A percentile compares a stretch with the other conserved stretches of the same genome.
These are phyloP conservation scores for Aspergillus steynii DNA, from an alignment of 495 filamentous ascomycete species.

Conservation along the genomic window DNA sequence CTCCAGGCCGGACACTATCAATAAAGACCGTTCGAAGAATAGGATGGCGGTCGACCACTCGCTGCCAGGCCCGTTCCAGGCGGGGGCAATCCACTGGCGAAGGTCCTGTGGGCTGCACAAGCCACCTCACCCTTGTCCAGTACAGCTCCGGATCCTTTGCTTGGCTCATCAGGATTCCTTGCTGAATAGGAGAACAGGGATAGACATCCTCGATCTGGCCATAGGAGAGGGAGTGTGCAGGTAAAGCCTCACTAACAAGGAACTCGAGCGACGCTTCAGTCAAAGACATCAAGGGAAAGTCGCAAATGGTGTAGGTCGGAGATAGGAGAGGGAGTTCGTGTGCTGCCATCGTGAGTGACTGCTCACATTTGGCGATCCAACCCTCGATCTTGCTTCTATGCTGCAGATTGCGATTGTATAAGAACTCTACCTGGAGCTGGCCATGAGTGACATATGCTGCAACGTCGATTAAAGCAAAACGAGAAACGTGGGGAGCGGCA, in stretches of 20 bases:
- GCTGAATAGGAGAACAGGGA: slow-evolving; percentile 24
- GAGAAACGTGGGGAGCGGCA: slow-evolving; percentile 45
- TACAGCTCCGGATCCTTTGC: neutral
- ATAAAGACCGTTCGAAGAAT: too few species aligned
- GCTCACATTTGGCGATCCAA: slow-evolving; percentile 55
- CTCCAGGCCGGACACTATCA: too few species aligned
- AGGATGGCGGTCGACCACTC: too few species aligned
- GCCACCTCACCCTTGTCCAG: too few species aligned
- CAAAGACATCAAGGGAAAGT: slow-evolving; percentile 48
- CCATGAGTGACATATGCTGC: slow-evolving; percentile 50
- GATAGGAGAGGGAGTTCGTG: slow-evolving; percentile 15
- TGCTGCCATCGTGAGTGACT: slow-evolving; percentile 47
- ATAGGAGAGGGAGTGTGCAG: too few species aligned
- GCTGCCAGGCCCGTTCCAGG: too few species aligned
- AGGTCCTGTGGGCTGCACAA: too few species aligned
- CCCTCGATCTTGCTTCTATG: slow-evolving; percentile 47
- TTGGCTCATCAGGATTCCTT: slow-evolving; percentile 19
- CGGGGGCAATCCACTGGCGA: too few species aligned
- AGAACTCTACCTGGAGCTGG: slow-evolving; percentile 50
- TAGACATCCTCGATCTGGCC: too few species aligned
- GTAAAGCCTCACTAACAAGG: too few species aligned
- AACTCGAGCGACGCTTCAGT: too few species aligned
- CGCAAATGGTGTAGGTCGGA: slow-evolving; percentile 17
- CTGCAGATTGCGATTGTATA: slow-evolving; percentile 49
- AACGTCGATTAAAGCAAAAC: slow-evolving; percentile 59